Conservation (phyloP, 1,284 basidiomycete genomes). For the Malassezia vespertilionis region DNA sequence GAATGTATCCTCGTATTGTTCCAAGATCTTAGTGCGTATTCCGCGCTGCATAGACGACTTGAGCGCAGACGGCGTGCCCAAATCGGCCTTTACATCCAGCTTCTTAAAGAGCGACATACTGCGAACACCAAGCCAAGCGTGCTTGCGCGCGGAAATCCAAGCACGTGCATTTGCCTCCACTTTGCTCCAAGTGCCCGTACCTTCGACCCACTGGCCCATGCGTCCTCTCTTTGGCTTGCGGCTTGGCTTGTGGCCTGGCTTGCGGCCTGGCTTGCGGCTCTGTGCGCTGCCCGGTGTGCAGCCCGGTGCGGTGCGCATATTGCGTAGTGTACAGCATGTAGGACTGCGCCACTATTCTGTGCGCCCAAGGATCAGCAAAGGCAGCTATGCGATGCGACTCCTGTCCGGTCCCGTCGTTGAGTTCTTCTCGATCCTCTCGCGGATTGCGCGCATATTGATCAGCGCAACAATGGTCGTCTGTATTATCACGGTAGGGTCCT, state of each 20-base stretch:
- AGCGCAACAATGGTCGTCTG: conserved; percentile 26
- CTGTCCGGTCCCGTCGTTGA: conserved; percentile 28
- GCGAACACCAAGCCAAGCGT: too few relatives aligned
- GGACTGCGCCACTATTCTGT: too few relatives aligned
- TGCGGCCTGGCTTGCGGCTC: not conserved
- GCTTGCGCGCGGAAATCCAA: not conserved
- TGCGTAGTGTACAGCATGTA: too few relatives aligned
- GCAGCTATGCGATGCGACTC: conserved; percentile 5
- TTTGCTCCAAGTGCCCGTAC: too few relatives aligned
- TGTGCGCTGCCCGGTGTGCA: not conserved
- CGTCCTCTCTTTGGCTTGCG: too few relatives aligned
- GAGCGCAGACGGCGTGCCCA: conserved; percentile 81
- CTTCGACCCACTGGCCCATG: too few relatives aligned
- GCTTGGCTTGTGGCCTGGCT: not conserved
- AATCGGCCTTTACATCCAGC: conserved; percentile 62
- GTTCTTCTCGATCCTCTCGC: conserved; percentile 32
- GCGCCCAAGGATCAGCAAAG: too few relatives aligned
- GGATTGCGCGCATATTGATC: conserved; percentile 39
- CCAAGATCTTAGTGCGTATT: conserved; percentile 67
- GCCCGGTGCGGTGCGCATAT: too few relatives aligned
- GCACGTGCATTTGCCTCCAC: too few relatives aligned
- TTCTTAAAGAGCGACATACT: conserved; percentile 47
- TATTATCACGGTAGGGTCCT: conserved; percentile 21
- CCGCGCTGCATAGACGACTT: conserved; percentile 87
- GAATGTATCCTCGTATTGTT: conserved; percentile 60